Conservation (phyloP, 2,329 filamentous ascomycete genomes). For the Saccharata proteae region DNA sequence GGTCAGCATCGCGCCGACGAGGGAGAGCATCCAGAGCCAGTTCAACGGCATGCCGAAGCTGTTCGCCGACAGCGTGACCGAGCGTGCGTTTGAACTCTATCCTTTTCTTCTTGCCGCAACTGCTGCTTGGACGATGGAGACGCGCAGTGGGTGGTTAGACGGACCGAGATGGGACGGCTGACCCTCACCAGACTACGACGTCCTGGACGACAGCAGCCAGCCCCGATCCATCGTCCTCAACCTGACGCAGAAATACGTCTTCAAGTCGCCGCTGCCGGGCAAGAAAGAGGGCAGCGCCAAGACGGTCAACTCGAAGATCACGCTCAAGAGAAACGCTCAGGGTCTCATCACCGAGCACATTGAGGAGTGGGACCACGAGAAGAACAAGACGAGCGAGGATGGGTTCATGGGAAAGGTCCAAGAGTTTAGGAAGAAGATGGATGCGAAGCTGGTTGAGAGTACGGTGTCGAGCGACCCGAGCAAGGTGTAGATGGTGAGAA, state of each 20-base stretch:
- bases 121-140: too few species aligned
- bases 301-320: slow-evolving; percentile 15
- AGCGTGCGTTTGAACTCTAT: slow-evolving; percentile 6
- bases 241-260: slow-evolving; percentile 17
- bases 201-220: slow-evolving; percentile 10
- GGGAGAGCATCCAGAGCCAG: slow-evolving; percentile 15
- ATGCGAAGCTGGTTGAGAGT: slow-evolving; percentile 15
- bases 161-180: background rate
- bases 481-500: slow-evolving; percentile 11
- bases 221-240: slow-evolving; percentile 12
- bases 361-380: slow-evolving; percentile 18
- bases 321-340: slow-evolving; percentile 13
- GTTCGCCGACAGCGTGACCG: slow-evolving; percentile 13
- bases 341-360: slow-evolving; percentile 16
- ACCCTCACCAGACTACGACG: background rate
- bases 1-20: slow-evolving; percentile 15
- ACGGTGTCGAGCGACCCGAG: slow-evolving; percentile 13
- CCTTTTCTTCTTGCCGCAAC: background rate
- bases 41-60: slow-evolving; percentile 19
- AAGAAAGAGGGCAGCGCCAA: slow-evolving; percentile 10
- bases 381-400: slow-evolving; percentile 15
- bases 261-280: slow-evolving; percentile 13
- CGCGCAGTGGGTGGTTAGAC: background rate
- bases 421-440: slow-evolving; percentile 16
- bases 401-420: slow-evolving; percentile 16